A percentile compares a stretch with the other conserved stretches of the same genome.
Evolutionary conservation across 257 asterid species (phyloP).

Genomic region (Nicotiana noctiflora): DNA sequence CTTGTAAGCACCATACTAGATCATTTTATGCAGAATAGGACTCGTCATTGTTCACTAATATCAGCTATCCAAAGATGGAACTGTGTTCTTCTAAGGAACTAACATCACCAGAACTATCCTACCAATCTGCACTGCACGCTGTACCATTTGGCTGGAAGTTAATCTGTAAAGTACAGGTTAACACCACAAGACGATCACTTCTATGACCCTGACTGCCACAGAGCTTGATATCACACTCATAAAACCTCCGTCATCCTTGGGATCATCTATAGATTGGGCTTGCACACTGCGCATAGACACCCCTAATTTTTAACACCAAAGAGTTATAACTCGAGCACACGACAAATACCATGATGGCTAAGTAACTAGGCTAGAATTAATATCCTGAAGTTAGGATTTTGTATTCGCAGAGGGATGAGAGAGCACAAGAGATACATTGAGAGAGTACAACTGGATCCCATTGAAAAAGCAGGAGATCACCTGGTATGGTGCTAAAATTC

Average conservation of each 20-base stretch:
- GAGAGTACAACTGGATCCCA: neutral
- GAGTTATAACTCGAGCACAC: neutral
- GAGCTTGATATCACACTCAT: neutral
- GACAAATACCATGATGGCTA: neutral
- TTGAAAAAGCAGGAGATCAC: neutral
- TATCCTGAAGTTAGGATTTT: neutral
- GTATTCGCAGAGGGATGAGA: neutral
- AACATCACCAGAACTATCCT: neutral
- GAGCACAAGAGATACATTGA: neutral
- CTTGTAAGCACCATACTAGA: neutral
- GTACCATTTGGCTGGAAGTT: neutral
- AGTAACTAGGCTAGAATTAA: neutral
- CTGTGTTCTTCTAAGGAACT: neutral
- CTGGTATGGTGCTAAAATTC: neutral
- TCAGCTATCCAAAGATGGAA: neutral
- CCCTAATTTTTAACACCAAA: neutral
- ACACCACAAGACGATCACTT: neutral
- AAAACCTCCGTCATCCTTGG: neutral
- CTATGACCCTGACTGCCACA: neutral
- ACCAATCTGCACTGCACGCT: neutral
- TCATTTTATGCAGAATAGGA: neutral
- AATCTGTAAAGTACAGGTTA: neutral
- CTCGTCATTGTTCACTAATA: neutral
- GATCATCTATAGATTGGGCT: neutral
- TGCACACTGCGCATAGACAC: neutral